Conservation (phyloP, 805 yeast genomes). For the Torulaspora indica region DNA sequence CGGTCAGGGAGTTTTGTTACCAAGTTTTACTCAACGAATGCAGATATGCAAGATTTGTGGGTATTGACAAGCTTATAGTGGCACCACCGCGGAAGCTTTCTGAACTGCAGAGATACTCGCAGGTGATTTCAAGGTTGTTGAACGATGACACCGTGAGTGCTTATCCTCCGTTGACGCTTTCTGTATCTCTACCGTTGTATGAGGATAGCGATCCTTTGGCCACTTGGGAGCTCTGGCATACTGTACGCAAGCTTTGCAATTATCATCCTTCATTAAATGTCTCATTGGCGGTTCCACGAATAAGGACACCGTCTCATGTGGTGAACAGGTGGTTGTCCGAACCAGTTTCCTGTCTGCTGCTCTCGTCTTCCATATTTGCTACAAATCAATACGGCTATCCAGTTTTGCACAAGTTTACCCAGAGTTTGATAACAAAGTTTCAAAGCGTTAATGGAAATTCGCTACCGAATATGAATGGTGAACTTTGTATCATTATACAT, state of each 20-base stretch:
- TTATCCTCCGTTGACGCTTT: constrained; percentile 38
- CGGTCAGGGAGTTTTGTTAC: constrained; percentile 48
- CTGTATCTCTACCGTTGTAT: constrained; percentile 47
- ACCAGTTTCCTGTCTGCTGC: constrained; percentile 54
- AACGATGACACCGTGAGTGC: constrained; percentile 23
- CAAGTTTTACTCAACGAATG: constrained; percentile 58
- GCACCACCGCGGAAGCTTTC: constrained; percentile 61
- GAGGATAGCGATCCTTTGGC: constrained; percentile 51
- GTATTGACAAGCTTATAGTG: constrained; percentile 49
- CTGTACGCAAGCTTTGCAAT: constrained; percentile 52
- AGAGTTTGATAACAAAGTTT: constrained; percentile 43
- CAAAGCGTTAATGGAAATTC: constrained; percentile 40
- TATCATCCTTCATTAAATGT: constrained; percentile 58
- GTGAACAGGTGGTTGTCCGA: constrained; percentile 63
- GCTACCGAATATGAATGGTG: constrained; percentile 25
- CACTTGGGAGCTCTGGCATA: constrained; percentile 74
- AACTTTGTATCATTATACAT: constrained; percentile 45
- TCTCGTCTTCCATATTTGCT: constrained; percentile 54
- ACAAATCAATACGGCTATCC: constrained; percentile 60
- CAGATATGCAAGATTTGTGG: constrained; percentile 54
- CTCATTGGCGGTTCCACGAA: constrained; percentile 68
- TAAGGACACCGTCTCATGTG: constrained; percentile 46
- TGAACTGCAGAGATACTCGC: constrained; percentile 49
- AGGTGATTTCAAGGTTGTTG: constrained; percentile 34
- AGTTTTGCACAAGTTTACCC: constrained; percentile 56